Conservation (phyloP, 1,284 basidiomycete species). For the Ustilago trichophora region DNA sequence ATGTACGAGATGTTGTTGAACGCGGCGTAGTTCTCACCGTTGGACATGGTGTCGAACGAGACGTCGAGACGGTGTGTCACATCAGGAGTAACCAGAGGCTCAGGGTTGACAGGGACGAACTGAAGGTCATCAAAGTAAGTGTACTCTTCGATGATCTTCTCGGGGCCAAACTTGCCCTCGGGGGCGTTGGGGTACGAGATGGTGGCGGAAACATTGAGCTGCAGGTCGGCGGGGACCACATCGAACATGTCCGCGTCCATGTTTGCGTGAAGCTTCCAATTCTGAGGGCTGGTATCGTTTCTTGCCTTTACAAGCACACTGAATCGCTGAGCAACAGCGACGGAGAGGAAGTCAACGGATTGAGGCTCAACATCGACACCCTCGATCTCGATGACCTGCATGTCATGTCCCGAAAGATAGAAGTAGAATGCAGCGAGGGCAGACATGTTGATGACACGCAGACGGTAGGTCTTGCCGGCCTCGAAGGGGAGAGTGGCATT, state of each 20-base stretch:
- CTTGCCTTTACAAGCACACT: conserved; percentile 70
- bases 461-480: conserved; percentile 69
- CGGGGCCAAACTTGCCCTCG: conserved; percentile 21
- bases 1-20: conserved; percentile 72
- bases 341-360: conserved; percentile 33
- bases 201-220: conserved; percentile 60
- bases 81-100: conserved; percentile 65
- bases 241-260: conserved; percentile 75
- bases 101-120: conserved; percentile 66
- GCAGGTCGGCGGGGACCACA: conserved; percentile 49
- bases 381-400: conserved; percentile 58
- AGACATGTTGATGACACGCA: conserved; percentile 72
- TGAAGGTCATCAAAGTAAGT: conserved; percentile 68
- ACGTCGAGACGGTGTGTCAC: conserved; percentile 67
- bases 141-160: conserved; percentile 54
- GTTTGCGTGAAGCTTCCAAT: conserved; percentile 89
- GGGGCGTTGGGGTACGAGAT: conserved; percentile 49
- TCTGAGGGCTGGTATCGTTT: conserved; percentile 77
- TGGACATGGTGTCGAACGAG: conserved; percentile 69
- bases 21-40: conserved; percentile 61
- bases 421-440: conserved; percentile 57
- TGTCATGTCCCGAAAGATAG: conserved; percentile 38
- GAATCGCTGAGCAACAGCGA: conserved; percentile 54
- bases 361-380: conserved; percentile 46
- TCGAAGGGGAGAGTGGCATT: conserved; percentile 78